phyloP scores from a whole-genome alignment of 768 basidiomycete genomes.

The Coprinellus aureogranulatus region DNA sequence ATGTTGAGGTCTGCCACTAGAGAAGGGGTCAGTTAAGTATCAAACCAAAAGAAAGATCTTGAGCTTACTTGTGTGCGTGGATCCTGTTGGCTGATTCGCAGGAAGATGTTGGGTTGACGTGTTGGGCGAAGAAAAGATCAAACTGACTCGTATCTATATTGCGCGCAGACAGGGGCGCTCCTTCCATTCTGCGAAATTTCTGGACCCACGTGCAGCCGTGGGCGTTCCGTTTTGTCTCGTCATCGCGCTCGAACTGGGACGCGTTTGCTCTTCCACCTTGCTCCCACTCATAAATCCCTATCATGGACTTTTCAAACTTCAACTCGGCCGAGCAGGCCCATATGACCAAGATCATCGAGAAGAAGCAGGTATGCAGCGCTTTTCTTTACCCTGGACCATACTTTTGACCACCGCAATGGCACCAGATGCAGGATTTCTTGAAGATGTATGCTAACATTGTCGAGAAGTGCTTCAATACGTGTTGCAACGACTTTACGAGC shows the following conservation, averaged over 20 bases:
- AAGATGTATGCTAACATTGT: conserved; percentile 91
- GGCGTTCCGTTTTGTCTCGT: conserved; percentile 2
- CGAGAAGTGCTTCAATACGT: conserved; percentile 93
- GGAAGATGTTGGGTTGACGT: neutral
- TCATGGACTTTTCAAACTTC: conserved; percentile 90
- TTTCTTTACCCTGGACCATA: neutral
- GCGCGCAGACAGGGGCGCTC: neutral
- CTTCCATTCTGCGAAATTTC: neutral
- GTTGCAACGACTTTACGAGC: conserved; percentile 95
- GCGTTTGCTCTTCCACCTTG: conserved; percentile 14
- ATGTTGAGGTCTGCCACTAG: conserved; percentile 54
- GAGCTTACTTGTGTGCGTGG: conserved; percentile 1
- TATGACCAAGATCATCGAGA: conserved; percentile 92
- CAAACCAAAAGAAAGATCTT: neutral
- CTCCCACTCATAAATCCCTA: conserved; percentile 14
- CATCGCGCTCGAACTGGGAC: conserved; percentile 5
- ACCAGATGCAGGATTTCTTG: conserved; percentile 97
- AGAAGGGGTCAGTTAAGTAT: conserved; percentile 12
- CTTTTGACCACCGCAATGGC: neutral
- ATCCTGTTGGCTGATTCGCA: neutral
- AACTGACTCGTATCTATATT: conserved; percentile 3
- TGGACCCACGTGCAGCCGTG: neutral
- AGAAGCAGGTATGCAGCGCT: conserved; percentile 75
- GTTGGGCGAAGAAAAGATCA: neutral
- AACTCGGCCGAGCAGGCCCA: conserved; percentile 93